A percentile compares a stretch with the other conserved stretches of the same genome.
phyloP scores from a whole-genome alignment of 805 yeast species.

The Candida pseudofarinosa region DNA sequence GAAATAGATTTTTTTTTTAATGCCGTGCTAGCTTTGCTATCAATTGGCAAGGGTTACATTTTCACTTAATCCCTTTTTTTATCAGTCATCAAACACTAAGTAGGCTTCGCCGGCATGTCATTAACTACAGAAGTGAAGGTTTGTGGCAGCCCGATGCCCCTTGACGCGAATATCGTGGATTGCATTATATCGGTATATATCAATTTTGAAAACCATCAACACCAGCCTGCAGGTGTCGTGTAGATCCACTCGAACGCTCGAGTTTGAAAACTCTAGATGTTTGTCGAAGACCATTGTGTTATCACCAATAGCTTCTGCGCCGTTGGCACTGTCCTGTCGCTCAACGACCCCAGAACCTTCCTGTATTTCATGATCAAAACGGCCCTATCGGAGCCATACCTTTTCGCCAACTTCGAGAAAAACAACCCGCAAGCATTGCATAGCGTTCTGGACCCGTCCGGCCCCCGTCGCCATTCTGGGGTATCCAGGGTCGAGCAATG shows the following conservation, averaged over 20 bases:
- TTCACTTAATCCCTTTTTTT: no score
- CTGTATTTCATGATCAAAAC: slow-evolving; percentile 27
- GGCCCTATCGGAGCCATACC: slow-evolving; percentile 44
- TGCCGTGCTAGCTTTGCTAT: no score
- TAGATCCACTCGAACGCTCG: background rate
- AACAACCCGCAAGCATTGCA: slow-evolving; percentile 84
- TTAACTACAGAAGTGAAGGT: background rate
- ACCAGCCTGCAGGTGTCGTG: background rate
- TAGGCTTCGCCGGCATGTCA: no score
- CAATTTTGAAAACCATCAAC: background rate
- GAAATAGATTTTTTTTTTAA: background rate
- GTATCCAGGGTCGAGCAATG: slow-evolving; percentile 57
- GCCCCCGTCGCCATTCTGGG: slow-evolving; percentile 85
- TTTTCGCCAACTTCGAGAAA: slow-evolving; percentile 61
- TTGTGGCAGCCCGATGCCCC: background rate
- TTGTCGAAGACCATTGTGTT: background rate
- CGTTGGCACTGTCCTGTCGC: slow-evolving; percentile 9
- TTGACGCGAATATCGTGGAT: background rate
- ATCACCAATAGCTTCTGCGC: background rate
- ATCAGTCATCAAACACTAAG: no score
- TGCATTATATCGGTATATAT: background rate
- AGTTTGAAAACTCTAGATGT: background rate
- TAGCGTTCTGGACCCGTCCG: slow-evolving; percentile 67
- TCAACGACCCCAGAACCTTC: slow-evolving; percentile 3
- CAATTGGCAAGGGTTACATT: no score